Evolutionary conservation across 495 filamentous ascomycete species (phyloP).

Genomic region (Aspergillus bertholletiae): DNA sequence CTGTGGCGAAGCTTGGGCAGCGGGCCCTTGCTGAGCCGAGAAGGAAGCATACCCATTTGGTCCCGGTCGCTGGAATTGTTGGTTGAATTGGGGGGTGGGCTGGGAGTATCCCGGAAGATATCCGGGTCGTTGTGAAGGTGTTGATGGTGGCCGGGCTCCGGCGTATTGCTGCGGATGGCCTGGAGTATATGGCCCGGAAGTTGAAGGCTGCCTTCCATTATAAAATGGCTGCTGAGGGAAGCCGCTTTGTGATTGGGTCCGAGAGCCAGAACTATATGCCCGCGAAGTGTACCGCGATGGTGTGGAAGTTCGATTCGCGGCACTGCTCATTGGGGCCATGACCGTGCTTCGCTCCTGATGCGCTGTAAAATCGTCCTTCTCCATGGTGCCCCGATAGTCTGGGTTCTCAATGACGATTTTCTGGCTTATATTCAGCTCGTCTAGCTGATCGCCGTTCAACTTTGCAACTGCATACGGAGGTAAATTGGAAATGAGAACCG

Average conservation of each 20-base stretch:
- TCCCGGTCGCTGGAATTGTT: conserved; percentile 38
- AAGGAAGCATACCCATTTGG: conserved; percentile 41
- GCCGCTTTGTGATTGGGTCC: conserved; percentile 25
- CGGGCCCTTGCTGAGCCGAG: conserved; percentile 23
- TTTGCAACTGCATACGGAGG: conserved; percentile 87
- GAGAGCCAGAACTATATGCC: conserved; percentile 28
- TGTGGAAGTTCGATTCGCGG: conserved; percentile 30
- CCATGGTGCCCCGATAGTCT: conserved; percentile 76
- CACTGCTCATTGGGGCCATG: conserved; percentile 22
- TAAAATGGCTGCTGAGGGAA: conserved; percentile 42
- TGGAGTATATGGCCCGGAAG: conserved; percentile 30
- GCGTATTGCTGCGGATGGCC: conserved; percentile 30
- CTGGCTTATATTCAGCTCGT: conserved; percentile 77
- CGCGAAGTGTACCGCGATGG: conserved; percentile 39
- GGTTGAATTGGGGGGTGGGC: conserved; percentile 33
- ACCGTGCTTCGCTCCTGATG: conserved; percentile 36
- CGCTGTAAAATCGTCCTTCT: conserved; percentile 67
- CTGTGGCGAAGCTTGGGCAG: conserved; percentile 33
- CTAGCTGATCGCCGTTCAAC: conserved; percentile 77
- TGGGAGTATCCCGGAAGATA: conserved; percentile 37
- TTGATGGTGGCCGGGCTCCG: conserved; percentile 37
- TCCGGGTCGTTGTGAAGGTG: conserved; percentile 39
- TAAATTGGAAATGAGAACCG: conserved; percentile 66
- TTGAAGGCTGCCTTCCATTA: conserved; percentile 35
- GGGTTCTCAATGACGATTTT: conserved; percentile 69